Conservation (phyloP, 345 rosid genomes). For the Linum lewisii region DNA sequence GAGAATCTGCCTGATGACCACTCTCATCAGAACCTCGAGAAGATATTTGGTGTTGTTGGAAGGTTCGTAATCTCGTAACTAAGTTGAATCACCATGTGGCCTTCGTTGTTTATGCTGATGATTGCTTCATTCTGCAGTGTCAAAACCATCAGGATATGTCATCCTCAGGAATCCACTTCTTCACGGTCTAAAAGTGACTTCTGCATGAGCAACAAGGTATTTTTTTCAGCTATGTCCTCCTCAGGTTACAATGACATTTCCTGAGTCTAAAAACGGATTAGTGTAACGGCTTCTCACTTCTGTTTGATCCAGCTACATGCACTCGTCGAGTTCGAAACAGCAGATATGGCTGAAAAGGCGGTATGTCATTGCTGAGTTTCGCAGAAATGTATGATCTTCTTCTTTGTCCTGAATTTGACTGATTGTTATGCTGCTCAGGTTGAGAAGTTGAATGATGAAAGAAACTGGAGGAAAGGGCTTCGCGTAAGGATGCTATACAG, state of each 20-base stretch:
- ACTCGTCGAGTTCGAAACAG: conserved; percentile 69
- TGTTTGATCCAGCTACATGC: conserved; percentile 60
- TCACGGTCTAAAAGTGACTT: conserved; percentile 60
- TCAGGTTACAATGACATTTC: background rate
- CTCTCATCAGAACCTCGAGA: conserved; percentile 88
- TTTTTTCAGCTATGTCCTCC: background rate
- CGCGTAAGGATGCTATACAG: conserved; percentile 77
- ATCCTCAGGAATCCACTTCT: conserved; percentile 76
- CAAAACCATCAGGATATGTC: conserved; percentile 78
- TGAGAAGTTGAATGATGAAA: conserved; percentile 74
- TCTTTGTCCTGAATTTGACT: too few species aligned
- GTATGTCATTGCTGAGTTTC: too few species aligned
- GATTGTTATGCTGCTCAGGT: too few species aligned
- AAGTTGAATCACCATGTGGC: too few species aligned
- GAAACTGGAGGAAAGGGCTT: conserved; percentile 97
- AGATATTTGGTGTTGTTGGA: conserved; percentile 72
- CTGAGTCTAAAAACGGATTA: background rate
- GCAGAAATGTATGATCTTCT: background rate
- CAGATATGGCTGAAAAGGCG: conserved; percentile 72
- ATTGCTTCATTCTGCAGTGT: conserved; percentile 34
- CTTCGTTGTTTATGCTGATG: conserved; percentile 2
- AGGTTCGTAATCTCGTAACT: too few species aligned
- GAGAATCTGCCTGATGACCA: conserved; percentile 99
- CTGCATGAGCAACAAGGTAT: conserved; percentile 78
- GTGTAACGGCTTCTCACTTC: conserved; percentile 5